Conservation (phyloP, 129 eudicot species). For the Ambrosia artemisiifolia region DNA sequence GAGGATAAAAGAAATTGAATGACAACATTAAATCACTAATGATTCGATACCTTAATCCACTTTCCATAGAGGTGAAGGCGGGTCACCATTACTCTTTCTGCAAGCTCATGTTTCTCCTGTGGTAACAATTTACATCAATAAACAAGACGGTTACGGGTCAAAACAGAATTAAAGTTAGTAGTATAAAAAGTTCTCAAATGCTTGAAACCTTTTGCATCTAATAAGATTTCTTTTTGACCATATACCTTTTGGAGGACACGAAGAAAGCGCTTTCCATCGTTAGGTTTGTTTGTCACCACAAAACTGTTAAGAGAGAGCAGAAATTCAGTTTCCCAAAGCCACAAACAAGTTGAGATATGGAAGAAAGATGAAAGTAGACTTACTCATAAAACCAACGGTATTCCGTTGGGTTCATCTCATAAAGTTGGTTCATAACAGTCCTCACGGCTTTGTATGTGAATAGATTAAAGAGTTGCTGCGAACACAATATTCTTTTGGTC, state of each 20-base stretch:
- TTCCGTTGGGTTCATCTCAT: slow-evolving; percentile 94
- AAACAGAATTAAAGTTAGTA: neutral
- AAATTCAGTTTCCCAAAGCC: slow-evolving; percentile 6
- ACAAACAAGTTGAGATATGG: neutral
- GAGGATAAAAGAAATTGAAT: neutral
- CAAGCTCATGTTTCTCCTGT: slow-evolving; percentile 90
- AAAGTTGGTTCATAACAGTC: slow-evolving; percentile 88
- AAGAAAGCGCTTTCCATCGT: slow-evolving; percentile 71
- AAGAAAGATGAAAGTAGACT: slow-evolving; percentile 33
- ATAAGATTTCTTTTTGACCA: neutral
- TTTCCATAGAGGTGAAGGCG: slow-evolving; percentile 90
- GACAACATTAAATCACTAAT: neutral
- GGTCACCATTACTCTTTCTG: slow-evolving; percentile 93
- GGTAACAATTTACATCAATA: slow-evolving; percentile 9
- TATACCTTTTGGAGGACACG: slow-evolving; percentile 79
- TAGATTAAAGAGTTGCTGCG: slow-evolving; percentile 82
- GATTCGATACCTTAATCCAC: slow-evolving; percentile 71
- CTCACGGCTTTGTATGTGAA: slow-evolving; percentile 99
- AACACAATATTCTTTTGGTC: slow-evolving; percentile 7
- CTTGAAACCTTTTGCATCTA: neutral
- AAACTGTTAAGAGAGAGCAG: slow-evolving; percentile 38
- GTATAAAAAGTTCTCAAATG: neutral
- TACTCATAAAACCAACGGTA: slow-evolving; percentile 94
- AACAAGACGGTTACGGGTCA: neutral
- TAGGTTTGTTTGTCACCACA: slow-evolving; percentile 61